Evolutionary conservation across 1,139 yeast genomes (phyloP).

Genomic region (Candida pseudoviswanathii): DNA sequence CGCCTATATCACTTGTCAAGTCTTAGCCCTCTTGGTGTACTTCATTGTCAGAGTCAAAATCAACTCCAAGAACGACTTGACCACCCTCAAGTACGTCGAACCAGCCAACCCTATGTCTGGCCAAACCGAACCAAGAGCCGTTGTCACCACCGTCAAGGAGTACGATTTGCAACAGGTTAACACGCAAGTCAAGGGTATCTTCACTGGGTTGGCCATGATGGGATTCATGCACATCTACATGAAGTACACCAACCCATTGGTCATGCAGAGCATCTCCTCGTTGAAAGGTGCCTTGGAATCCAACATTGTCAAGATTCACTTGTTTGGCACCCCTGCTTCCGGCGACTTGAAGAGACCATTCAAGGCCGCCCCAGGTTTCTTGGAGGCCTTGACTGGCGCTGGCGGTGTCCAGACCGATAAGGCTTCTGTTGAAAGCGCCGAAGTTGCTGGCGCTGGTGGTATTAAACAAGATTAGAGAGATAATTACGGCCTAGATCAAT

Average conservation of each 20-base stretch:
- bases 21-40: constrained; percentile 66
- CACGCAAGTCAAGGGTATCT: constrained; percentile 74
- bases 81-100: constrained; percentile 88
- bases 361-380: constrained; percentile 82
- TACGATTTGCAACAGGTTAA: constrained; percentile 90
- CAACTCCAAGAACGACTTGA: constrained; percentile 79
- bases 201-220: constrained; percentile 96
- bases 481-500: not conserved
- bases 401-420: constrained; percentile 76
- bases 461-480: constrained; percentile 74
- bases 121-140: constrained; percentile 67
- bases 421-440: constrained; percentile 83
- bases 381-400: constrained; percentile 65
- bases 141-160: constrained; percentile 91
- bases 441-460: constrained; percentile 86
- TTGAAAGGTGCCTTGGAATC: constrained; percentile 88
- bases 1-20: constrained; percentile 69
- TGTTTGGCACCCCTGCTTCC: constrained; percentile 78
- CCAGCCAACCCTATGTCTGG: constrained; percentile 84
- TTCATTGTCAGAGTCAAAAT: constrained; percentile 63
- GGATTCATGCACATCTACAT: constrained; percentile 97
- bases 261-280: constrained; percentile 92
- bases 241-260: constrained; percentile 96
- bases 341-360: constrained; percentile 98
- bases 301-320: constrained; percentile 88